These are phyloP conservation scores for Colletotrichum lentis DNA, from an alignment of 2,329 filamentous ascomycete species.

Conservation along the genomic window DNA sequence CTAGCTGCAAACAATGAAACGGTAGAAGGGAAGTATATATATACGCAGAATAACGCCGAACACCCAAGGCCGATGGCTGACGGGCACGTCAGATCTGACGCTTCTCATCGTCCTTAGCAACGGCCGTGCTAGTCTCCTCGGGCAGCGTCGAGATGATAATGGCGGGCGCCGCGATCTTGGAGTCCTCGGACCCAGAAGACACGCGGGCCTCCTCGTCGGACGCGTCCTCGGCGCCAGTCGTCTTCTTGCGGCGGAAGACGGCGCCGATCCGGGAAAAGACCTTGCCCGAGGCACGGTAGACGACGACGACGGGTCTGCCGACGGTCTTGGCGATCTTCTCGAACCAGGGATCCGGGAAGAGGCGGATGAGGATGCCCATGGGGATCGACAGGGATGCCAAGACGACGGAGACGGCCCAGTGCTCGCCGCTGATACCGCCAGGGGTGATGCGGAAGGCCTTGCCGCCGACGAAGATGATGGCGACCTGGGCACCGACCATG, in stretches of 20 bases:
- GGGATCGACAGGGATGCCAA: constrained; percentile 59
- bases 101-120: constrained; percentile 26
- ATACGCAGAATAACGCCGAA: not conserved
- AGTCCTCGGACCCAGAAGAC: constrained; percentile 10
- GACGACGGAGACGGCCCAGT: constrained; percentile 64
- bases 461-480: constrained; percentile 66
- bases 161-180: constrained; percentile 17
- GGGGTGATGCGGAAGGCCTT: constrained; percentile 58
- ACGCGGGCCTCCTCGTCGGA: constrained; percentile 18
- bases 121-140: constrained; percentile 9
- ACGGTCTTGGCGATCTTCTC: constrained; percentile 99
- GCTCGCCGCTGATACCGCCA: constrained; percentile 53
- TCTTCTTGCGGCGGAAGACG: constrained; percentile 30
- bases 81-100: not conserved
- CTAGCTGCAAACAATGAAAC: constrained; percentile 8
- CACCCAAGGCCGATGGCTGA: not conserved
- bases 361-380: constrained; percentile 57
- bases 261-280: constrained; percentile 38
- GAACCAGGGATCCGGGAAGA: constrained; percentile 59
- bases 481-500: constrained; percentile 65
- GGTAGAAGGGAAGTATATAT: not conserved
- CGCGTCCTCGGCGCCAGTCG: not conserved
- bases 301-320: constrained; percentile 94
- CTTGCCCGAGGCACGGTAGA: constrained; percentile 62
- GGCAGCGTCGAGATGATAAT: constrained; percentile 33